These are phyloP conservation scores for Cucumis melo DNA, from an alignment of 306 rosid genomes.

Conservation along the genomic window DNA sequence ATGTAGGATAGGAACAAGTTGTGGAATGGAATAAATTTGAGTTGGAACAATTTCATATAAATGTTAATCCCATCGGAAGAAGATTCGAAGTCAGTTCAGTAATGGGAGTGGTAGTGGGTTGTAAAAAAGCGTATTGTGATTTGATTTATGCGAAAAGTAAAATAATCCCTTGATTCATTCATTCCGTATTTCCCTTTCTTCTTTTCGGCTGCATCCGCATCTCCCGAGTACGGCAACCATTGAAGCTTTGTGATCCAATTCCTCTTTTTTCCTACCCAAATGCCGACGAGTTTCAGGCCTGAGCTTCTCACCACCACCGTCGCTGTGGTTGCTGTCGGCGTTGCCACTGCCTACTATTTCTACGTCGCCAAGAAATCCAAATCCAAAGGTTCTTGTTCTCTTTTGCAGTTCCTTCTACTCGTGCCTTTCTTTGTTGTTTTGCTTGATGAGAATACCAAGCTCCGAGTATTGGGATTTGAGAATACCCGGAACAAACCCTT, in stretches of 20 bases:
- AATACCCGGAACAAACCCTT: background rate
- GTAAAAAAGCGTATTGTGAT: background rate
- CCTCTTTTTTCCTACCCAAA: background rate
- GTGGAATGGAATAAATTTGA: too few species aligned
- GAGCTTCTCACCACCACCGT: slow-evolving; percentile 36
- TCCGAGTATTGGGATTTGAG: background rate
- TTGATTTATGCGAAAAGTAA: background rate
- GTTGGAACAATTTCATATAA: too few species aligned
- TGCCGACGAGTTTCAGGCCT: slow-evolving; percentile 22
- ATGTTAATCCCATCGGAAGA: background rate
- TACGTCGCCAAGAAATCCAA: slow-evolving; percentile 43
- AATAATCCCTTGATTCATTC: background rate
- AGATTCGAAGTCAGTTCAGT: background rate
- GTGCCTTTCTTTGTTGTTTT: background rate
- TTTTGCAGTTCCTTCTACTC: slow-evolving; percentile 6
- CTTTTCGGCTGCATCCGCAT: background rate
- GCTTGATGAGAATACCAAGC: background rate
- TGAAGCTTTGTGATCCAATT: background rate
- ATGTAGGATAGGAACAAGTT: too few species aligned
- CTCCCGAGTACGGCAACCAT: background rate
- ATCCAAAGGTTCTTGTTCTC: slow-evolving; percentile 17
- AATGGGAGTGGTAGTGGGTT: background rate
- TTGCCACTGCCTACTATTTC: slow-evolving; percentile 44
- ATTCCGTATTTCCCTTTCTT: background rate
- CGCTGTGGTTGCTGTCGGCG: slow-evolving; percentile 39